phyloP scores from a whole-genome alignment of 75 land plant genomes.

The Pinus tabuliformis region DNA sequence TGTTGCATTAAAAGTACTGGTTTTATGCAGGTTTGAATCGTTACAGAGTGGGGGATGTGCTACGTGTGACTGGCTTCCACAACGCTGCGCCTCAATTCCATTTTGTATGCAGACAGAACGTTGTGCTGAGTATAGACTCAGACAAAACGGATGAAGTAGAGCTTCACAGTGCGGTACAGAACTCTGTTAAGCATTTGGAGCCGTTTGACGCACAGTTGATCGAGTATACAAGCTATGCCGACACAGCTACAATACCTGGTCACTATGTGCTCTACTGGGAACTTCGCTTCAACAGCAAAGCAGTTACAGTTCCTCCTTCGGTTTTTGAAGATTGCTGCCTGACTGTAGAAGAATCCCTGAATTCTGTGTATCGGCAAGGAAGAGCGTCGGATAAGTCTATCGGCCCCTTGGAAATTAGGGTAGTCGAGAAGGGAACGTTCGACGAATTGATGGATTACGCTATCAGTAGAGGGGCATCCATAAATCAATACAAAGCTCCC shows the following conservation, averaged over 20 bases:
- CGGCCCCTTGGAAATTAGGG: constrained; percentile 66
- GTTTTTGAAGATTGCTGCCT: constrained; percentile 74
- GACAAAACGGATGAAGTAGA: constrained; percentile 90
- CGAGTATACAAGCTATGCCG: constrained; percentile 80
- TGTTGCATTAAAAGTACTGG: too few relatives aligned
- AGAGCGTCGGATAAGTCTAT: constrained; percentile 43
- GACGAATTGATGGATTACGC: constrained; percentile 56
- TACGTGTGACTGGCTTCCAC: constrained; percentile 71
- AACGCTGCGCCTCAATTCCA: constrained; percentile 66
- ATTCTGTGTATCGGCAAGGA: constrained; percentile 37
- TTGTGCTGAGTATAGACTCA: too few relatives aligned
- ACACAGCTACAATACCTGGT: constrained; percentile 56
- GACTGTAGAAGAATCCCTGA: constrained; percentile 56
- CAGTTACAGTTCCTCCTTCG: constrained; percentile 34
- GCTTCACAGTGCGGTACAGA: constrained; percentile 60
- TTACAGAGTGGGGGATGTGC: constrained; percentile 74
- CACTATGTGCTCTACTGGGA: constrained; percentile 90
- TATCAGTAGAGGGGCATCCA: constrained; percentile 61
- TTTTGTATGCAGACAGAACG: too few relatives aligned
- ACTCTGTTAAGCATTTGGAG: constrained; percentile 31
- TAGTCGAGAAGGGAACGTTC: constrained; percentile 49
- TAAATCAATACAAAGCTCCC: constrained; percentile 87
- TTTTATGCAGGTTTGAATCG: constrained; percentile 46
- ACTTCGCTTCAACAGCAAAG: constrained; percentile 17
- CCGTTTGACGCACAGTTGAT: constrained; percentile 28